Conservation (phyloP, 78 protist species). For the Pelomyxa schiedti region DNA sequence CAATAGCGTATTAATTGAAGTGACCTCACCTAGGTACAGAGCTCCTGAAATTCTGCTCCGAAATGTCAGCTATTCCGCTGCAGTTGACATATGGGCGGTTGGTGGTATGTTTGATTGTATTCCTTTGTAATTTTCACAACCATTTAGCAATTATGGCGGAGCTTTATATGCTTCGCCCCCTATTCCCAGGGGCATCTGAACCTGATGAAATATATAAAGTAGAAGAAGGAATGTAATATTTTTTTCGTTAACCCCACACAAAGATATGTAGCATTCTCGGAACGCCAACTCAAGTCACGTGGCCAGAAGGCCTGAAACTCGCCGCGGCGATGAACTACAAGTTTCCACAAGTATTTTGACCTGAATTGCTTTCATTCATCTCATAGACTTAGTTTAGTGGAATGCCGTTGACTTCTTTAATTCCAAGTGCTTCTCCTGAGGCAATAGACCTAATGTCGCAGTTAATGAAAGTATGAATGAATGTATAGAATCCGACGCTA, state of each 20-base stretch:
- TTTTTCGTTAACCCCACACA: too few species aligned
- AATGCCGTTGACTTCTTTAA: constrained; percentile 33
- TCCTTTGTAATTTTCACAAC: constrained; percentile 29
- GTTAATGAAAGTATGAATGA: constrained; percentile 14
- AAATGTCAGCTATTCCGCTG: constrained; percentile 8
- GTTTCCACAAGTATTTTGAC: constrained; percentile 52
- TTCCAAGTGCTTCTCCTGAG: constrained; percentile 63
- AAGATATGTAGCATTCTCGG: constrained; percentile 79
- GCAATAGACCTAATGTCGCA: constrained; percentile 73
- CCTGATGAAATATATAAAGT: constrained; percentile 74
- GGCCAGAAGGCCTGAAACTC: constrained; percentile 71
- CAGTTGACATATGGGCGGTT: constrained; percentile 51
- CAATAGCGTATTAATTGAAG: too few species aligned
- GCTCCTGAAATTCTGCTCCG: constrained; percentile 91
- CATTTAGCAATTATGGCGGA: constrained; percentile 93
- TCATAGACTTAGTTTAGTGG: constrained; percentile 1
- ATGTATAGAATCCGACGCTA: not conserved
- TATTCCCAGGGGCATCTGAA: constrained; percentile 88
- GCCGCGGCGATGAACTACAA: constrained; percentile 53
- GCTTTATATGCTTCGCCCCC: constrained; percentile 74
- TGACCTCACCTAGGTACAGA: too few species aligned
- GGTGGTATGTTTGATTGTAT: constrained; percentile 4
- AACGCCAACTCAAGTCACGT: constrained; percentile 56
- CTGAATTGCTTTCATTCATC: not conserved
- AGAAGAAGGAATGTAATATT: too few species aligned